phyloP scores from a whole-genome alignment of 2,329 filamentous ascomycete species.

The Paraphoma chrysanthemicola region DNA sequence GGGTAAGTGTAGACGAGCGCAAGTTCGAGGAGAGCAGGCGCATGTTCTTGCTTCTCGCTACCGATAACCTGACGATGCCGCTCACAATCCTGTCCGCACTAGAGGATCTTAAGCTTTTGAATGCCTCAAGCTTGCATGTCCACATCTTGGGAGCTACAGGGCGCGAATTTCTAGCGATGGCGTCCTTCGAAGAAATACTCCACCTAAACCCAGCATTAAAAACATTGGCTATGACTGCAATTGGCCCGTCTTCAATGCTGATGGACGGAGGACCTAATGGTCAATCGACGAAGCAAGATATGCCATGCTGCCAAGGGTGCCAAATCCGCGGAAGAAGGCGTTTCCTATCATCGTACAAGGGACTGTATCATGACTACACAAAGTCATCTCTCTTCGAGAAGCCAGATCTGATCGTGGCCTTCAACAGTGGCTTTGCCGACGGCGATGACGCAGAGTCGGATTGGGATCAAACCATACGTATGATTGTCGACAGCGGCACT shows the following conservation, averaged over 20 bases:
- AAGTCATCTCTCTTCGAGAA: slow-evolving; percentile 12
- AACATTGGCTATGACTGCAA: slow-evolving; percentile 16
- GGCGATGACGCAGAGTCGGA: slow-evolving; percentile 19
- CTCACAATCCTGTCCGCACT: slow-evolving; percentile 22
- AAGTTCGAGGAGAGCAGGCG: slow-evolving; percentile 20
- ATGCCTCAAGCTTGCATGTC: slow-evolving; percentile 9
- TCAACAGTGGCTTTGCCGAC: slow-evolving; percentile 25
- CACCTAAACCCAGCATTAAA: slow-evolving; percentile 18
- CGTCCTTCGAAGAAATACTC: slow-evolving; percentile 23
- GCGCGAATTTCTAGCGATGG: slow-evolving; percentile 21
- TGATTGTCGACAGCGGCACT: slow-evolving; percentile 10
- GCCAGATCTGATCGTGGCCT: slow-evolving; percentile 22
- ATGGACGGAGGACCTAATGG: slow-evolving; percentile 1
- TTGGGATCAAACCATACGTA: slow-evolving; percentile 22
- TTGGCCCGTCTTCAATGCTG: slow-evolving; percentile 11
- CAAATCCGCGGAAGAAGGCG: slow-evolving; percentile 11
- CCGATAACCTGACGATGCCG: slow-evolving; percentile 27
- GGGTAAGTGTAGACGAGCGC: slow-evolving; percentile 1
- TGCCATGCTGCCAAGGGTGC: slow-evolving; percentile 20
- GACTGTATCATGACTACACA: slow-evolving; percentile 24
- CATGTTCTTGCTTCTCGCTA: slow-evolving; percentile 23
- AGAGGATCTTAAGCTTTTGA: slow-evolving; percentile 14
- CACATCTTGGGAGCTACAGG: slow-evolving; percentile 24
- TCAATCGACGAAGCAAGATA: slow-evolving; percentile 9
- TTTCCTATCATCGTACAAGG: slow-evolving; percentile 14